These are phyloP conservation scores for Ophiocordyceps australis DNA, from an alignment of 2,329 filamentous ascomycete species.

Conservation along the genomic window DNA sequence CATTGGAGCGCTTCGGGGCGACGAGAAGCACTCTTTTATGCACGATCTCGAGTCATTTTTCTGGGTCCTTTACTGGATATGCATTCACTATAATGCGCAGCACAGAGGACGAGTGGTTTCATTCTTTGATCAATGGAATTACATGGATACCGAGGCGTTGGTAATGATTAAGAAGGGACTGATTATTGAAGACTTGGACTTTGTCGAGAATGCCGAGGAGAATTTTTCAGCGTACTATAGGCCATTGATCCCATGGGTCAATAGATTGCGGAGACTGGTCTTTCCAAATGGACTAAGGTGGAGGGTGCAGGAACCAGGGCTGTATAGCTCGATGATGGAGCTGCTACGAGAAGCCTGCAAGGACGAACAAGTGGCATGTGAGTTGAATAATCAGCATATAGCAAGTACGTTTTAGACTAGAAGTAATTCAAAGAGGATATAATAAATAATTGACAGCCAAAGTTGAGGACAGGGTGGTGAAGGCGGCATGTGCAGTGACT, in stretches of 20 bases:
- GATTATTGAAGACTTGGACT: not conserved
- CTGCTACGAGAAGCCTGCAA: too few species aligned
- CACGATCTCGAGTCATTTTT: constrained; percentile 28
- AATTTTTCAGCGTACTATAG: not conserved
- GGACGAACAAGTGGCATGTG: too few species aligned
- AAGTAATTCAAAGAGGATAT: too few species aligned
- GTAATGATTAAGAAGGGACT: not conserved
- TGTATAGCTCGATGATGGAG: too few species aligned
- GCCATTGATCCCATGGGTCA: not conserved
- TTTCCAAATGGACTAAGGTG: too few species aligned
- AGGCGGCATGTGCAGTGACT: too few species aligned
- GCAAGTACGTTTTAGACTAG: too few species aligned
- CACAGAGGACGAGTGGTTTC: not conserved
- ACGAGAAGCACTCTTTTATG: constrained; percentile 22
- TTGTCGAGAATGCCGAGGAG: not conserved
- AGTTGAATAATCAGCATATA: too few species aligned
- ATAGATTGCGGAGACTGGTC: not conserved
- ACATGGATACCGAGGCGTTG: not conserved
- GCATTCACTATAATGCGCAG: constrained; percentile 10
- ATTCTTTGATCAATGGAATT: not conserved
- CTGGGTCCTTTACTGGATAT: constrained; percentile 26
- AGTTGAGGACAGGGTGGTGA: too few species aligned
- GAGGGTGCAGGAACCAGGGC: too few species aligned
- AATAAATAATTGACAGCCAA: too few species aligned
- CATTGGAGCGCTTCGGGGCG: constrained; percentile 18